Conservation (phyloP, 768 basidiomycete genomes). For the Scleroderma citrinum region DNA sequence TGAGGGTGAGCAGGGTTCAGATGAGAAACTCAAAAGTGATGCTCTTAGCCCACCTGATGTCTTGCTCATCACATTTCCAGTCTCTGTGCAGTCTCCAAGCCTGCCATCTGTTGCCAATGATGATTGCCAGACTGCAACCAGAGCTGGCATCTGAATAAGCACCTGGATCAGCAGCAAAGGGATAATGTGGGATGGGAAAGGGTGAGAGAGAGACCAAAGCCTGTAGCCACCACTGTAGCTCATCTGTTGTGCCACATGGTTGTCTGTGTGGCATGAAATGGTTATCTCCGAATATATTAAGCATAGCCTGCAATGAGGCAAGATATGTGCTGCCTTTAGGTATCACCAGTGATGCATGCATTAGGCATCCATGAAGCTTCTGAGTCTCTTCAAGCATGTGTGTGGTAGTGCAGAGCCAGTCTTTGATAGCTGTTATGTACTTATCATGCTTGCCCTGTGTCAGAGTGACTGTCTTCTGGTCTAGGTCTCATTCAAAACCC, state of each 20-base stretch:
- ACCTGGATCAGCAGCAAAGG: conserved; percentile 15
- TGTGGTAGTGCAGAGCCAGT: too few relatives aligned
- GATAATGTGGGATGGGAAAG: conserved; percentile 22
- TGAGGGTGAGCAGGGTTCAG: neutral
- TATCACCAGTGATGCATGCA: conserved; percentile 32
- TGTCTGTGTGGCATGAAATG: conserved; percentile 25
- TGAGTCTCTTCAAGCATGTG: too few relatives aligned
- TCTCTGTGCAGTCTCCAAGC: conserved; percentile 27
- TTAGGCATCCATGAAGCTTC: conserved; percentile 31
- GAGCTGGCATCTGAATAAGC: conserved; percentile 42
- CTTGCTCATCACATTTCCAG: conserved; percentile 24
- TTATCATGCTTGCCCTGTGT: neutral
- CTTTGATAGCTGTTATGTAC: conserved; percentile 7
- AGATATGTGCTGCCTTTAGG: too few relatives aligned
- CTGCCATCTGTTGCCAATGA: conserved; percentile 24
- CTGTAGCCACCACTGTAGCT: conserved; percentile 9
- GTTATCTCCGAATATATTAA: conserved; percentile 21
- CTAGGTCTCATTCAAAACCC: conserved; percentile 29
- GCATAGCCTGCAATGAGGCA: conserved; percentile 34
- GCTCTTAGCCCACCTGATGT: conserved; percentile 45
- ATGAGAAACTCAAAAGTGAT: conserved; percentile 39
- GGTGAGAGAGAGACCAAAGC: neutral
- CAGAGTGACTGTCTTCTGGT: neutral
- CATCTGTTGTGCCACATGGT: conserved; percentile 5
- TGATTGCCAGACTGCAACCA: conserved; percentile 31